Evolutionary conservation across 257 asterid species (phyloP), one percentile per base, ranked within the genome.

Genomic region (Echites panduratus): DNA sequence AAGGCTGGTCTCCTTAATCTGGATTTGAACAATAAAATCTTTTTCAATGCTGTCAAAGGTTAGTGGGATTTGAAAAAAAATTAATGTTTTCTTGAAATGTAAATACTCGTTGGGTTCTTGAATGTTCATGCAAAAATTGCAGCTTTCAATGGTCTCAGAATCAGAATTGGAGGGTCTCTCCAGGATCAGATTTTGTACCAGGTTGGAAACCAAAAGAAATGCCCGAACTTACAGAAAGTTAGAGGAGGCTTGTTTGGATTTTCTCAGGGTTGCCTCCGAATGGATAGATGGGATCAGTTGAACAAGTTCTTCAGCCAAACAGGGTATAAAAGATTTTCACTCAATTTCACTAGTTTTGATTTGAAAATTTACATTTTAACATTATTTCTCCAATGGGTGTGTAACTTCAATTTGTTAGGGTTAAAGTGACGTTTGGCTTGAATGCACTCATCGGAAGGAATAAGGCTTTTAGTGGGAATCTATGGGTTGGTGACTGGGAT

Each of bases 371-470:
- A 32, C 38, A 32, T 32, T 32, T 32, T 3, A 32, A 32, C 38
- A 32, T 32, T 32, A 32, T 32, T 32, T 32, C 38, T 32, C 38
- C 3, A 32, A 32, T 32, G 38, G 38, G 38, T 3, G 3, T 32
- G 38, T 1, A 7, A 0, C 19, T 16, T 38, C 27, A 26, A 12
- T 38, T 67, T n/a, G 56, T 76, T 87, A 89, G 96, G 83, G 92
- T 84, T 70, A 58, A 70, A 65, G 7, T 89, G 16, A 92, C 96
- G 27, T 92, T 92, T 75, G 82, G 95, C 43, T 79, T 92, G 85
- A 92, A 92, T 75, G 96, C 96, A 20, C 85, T 92, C 70, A 50
- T 32, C 17, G 98, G 96, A 54, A 87, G 88, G 78, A 70, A 6
- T 76, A 82, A 68, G 44, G 9, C 9, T 3, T 47, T 14, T 2